phyloP scores from a whole-genome alignment of 106 monocot species.

The Amphibolis antarctica region DNA sequence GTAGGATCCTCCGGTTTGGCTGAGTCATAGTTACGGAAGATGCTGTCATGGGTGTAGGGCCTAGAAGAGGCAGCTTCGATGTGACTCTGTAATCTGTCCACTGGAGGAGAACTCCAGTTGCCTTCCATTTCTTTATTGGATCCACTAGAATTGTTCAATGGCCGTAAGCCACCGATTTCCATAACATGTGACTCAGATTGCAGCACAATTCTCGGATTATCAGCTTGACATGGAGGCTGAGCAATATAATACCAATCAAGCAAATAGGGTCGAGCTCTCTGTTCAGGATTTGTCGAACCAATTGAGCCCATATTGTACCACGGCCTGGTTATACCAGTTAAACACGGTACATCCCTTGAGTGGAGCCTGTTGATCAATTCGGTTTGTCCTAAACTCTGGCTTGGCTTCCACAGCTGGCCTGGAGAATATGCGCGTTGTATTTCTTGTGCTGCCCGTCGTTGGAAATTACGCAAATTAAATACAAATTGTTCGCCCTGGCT shows the following conservation, averaged over 20 bases:
- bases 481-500: slow-evolving; percentile 41
- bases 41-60: slow-evolving; percentile 19
- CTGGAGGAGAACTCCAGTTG: slow-evolving; percentile 9
- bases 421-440: slow-evolving; percentile 13
- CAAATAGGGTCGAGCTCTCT: slow-evolving; percentile 42
- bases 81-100: slow-evolving; percentile 31
- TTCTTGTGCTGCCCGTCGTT: slow-evolving; percentile 26
- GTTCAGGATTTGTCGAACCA: slow-evolving; percentile 26
- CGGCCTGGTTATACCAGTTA: not conserved
- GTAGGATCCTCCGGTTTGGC: slow-evolving; percentile 5
- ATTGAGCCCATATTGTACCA: slow-evolving; percentile 17
- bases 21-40: slow-evolving; percentile 4
- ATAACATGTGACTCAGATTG: not conserved
- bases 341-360: slow-evolving; percentile 7
- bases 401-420: slow-evolving; percentile 3
- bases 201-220: not conserved
- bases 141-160: not conserved
- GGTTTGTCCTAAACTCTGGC: not conserved
- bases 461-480: slow-evolving; percentile 43
- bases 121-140: slow-evolving; percentile 17
- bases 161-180: slow-evolving; percentile 4
- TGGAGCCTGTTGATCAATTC: slow-evolving; percentile 27
- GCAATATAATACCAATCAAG: slow-evolving; percentile 63
- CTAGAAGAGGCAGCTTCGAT: slow-evolving; percentile 55
- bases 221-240: slow-evolving; percentile 1